Conservation (phyloP, 2,329 filamentous ascomycete genomes). For the Xylaria sp. region DNA sequence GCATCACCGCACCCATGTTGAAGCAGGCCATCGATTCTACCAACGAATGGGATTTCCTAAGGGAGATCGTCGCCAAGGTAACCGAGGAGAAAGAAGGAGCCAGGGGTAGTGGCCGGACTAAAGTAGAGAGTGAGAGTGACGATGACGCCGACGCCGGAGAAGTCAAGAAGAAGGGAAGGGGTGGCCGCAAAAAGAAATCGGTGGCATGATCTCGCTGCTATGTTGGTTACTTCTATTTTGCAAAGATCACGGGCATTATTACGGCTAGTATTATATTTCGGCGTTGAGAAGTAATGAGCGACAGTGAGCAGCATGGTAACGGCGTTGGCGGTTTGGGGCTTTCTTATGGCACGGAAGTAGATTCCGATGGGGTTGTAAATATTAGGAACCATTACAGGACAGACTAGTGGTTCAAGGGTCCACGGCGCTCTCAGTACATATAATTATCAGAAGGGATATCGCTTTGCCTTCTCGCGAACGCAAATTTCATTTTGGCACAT, state of each 20-base stretch:
- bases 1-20: slow-evolving; percentile 89
- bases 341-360: slow-evolving; percentile 25
- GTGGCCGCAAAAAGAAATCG: slow-evolving; percentile 63
- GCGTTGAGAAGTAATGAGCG: slow-evolving; percentile 44
- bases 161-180: slow-evolving; percentile 60
- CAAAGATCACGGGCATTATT: slow-evolving; percentile 43
- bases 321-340: slow-evolving; percentile 46
- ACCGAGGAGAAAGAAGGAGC: slow-evolving; percentile 62
- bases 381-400: slow-evolving; percentile 26
- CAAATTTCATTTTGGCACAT: slow-evolving; percentile 6
- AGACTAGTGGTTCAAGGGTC: slow-evolving; percentile 18
- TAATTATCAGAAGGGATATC: slow-evolving; percentile 12
- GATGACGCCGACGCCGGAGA: slow-evolving; percentile 60
- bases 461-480: slow-evolving; percentile 11
- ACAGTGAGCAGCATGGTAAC: slow-evolving; percentile 38
- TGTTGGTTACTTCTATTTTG: slow-evolving; percentile 23
- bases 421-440: slow-evolving; percentile 28
- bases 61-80: slow-evolving; percentile 89
- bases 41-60: slow-evolving; percentile 93
- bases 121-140: slow-evolving; percentile 65
- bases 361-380: slow-evolving; percentile 36
- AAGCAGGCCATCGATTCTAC: slow-evolving; percentile 90
- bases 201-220: slow-evolving; percentile 45
- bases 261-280: slow-evolving; percentile 45
- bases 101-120: slow-evolving; percentile 50